Conservation (phyloP, 805 yeast species). For the Ogataea sp. region DNA sequence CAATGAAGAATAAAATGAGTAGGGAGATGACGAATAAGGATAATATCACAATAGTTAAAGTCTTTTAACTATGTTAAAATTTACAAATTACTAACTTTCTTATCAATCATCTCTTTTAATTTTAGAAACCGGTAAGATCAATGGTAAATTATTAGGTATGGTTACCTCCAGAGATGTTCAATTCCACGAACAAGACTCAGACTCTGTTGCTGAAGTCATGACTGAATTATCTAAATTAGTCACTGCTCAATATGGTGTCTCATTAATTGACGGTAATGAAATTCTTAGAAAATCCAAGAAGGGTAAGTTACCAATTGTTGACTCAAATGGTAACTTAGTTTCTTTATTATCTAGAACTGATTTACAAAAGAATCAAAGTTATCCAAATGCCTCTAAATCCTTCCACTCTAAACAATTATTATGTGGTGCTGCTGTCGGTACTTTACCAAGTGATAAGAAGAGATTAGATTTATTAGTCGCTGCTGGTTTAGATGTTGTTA, state of each 20-base stretch:
- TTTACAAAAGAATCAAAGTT: constrained; percentile 89
- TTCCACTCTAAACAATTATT: constrained; percentile 88
- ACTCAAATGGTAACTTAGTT: constrained; percentile 63
- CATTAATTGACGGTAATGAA: constrained; percentile 80
- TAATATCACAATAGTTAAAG: too few species aligned
- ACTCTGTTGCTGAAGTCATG: constrained; percentile 74
- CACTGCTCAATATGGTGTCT: constrained; percentile 77
- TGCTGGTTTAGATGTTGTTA: constrained; percentile 96
- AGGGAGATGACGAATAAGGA: too few species aligned
- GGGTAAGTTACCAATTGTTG: constrained; percentile 95
- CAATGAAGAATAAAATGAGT: background rate
- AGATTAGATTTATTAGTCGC: constrained; percentile 80
- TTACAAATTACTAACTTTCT: background rate
- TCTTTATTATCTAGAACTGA: constrained; percentile 93
- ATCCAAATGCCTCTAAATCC: constrained; percentile 93
- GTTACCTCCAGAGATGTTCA: constrained; percentile 96
- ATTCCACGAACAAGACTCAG: constrained; percentile 69
- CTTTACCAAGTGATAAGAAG: constrained; percentile 78
- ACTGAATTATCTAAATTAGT: constrained; percentile 62
- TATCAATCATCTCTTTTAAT: constrained; percentile 2
- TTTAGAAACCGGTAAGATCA: constrained; percentile 74
- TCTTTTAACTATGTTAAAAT: too few species aligned
- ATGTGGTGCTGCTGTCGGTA: constrained; percentile 99
- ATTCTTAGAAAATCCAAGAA: constrained; percentile 88
- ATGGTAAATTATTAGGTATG: constrained; percentile 90